A percentile compares a stretch with the other conserved stretches of the same genome.
Conservation (phyloP, 305 asterid species). For the Plantago lanceolata region DNA sequence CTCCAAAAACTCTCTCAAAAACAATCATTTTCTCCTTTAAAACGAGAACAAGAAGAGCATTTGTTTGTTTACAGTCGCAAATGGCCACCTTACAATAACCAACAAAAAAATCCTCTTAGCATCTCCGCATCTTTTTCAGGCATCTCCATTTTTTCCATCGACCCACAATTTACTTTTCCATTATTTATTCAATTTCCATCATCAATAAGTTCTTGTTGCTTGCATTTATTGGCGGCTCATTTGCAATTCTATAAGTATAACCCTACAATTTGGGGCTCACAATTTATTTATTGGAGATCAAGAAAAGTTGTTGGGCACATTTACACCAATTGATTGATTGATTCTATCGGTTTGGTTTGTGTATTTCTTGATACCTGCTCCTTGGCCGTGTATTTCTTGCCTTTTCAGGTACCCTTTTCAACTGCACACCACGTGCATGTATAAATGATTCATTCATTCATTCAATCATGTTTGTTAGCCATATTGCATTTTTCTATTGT, state of each 20-base stretch:
- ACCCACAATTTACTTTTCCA: neutral
- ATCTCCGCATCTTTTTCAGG: neutral
- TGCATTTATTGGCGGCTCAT: constrained; percentile 20
- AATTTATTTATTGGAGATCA: neutral
- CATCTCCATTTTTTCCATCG: neutral
- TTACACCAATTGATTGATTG: neutral
- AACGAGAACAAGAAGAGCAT: neutral
- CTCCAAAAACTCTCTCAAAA: no score
- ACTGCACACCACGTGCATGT: neutral
- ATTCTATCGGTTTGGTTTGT: no score
- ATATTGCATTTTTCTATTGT: neutral
- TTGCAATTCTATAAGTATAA: neutral
- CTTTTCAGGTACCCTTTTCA: neutral
- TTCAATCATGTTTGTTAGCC: no score
- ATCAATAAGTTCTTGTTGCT: neutral
- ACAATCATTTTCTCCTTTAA: neutral
- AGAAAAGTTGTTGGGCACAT: neutral
- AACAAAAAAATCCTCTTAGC: neutral
- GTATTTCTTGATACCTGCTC: neutral
- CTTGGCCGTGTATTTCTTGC: neutral
- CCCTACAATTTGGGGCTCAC: neutral
- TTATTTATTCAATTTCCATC: neutral
- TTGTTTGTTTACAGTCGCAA: neutral
- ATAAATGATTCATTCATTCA: no score
- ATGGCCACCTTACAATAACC: neutral